These are phyloP conservation scores for Neofusicoccum sp. DNA, from an alignment of 2,329 filamentous ascomycete species.

Conservation along the genomic window DNA sequence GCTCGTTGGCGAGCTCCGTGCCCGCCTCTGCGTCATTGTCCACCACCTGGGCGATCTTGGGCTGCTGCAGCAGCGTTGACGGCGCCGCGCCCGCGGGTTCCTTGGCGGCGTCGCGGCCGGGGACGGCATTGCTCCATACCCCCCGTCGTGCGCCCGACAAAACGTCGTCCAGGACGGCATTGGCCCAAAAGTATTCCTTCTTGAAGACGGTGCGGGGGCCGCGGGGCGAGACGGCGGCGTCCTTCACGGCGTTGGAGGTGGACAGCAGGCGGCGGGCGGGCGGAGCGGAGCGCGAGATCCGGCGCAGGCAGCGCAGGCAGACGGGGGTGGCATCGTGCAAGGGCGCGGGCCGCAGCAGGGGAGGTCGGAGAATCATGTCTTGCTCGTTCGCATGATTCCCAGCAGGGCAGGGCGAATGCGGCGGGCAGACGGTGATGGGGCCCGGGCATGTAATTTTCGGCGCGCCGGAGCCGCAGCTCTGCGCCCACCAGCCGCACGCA, in stretches of 20 bases:
- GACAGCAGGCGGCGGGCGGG: conserved; percentile 31
- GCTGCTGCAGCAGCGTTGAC: conserved; percentile 11
- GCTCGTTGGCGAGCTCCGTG: conserved; percentile 23
- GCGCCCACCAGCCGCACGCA: not conserved
- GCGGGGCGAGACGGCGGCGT: conserved; percentile 30
- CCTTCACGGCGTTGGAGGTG: conserved; percentile 26
- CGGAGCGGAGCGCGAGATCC: conserved; percentile 24
- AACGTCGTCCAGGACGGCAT: conserved; percentile 33
- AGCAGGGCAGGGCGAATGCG: not conserved
- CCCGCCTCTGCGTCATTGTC: conserved; percentile 21
- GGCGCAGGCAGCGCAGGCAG: conserved; percentile 36
- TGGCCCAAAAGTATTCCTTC: conserved; percentile 41
- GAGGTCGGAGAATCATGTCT: conserved; percentile 39
- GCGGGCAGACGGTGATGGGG: not conserved
- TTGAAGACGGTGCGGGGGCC: conserved; percentile 33
- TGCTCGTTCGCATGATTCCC: conserved; percentile 21
- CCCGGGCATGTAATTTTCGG: not conserved
- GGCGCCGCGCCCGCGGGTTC: conserved; percentile 18
- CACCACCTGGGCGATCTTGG: conserved; percentile 20
- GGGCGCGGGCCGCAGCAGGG: conserved; percentile 30
- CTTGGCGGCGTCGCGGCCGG: conserved; percentile 13
- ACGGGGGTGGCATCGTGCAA: conserved; percentile 30
- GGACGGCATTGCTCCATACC: conserved; percentile 31
- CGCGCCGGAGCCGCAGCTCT: not conserved
- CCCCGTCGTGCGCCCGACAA: conserved; percentile 30